Percentiles rank a stretch among this genome's conserved stretches.
These are phyloP conservation scores for Phytophthora pini DNA, from an alignment of 352 stramenopile species.

Conservation along the genomic window DNA sequence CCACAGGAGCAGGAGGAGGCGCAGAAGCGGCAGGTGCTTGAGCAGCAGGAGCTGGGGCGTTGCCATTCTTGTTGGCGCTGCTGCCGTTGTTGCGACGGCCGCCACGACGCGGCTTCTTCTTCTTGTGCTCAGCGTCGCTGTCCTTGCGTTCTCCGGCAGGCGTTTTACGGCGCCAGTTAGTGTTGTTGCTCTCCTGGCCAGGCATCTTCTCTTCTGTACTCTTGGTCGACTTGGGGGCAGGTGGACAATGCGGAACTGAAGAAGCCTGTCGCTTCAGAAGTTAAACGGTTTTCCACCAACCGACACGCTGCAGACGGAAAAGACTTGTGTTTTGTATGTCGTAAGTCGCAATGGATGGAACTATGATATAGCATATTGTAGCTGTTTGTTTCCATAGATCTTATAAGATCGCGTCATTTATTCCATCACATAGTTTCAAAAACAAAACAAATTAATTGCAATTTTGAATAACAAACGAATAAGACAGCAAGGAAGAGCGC, in stretches of 20 bases:
- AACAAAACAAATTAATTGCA: not conserved
- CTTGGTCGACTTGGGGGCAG: slow-evolving; percentile 8
- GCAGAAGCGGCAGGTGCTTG: slow-evolving; percentile 1
- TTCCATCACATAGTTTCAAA: not conserved
- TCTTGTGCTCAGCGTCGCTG: slow-evolving; percentile 53
- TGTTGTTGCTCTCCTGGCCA: slow-evolving; percentile 27
- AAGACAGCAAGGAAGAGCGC: slow-evolving; percentile 1
- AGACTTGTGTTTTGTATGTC: slow-evolving; percentile 33
- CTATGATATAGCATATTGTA: slow-evolving; percentile 12
- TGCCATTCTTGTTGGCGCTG: slow-evolving; percentile 6
- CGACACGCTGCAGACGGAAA: slow-evolving; percentile 6
- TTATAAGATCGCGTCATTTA: slow-evolving; percentile 10
- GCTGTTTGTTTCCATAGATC: slow-evolving; percentile 26
- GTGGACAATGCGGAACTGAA: slow-evolving; percentile 16
- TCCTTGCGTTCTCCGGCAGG: slow-evolving; percentile 44
- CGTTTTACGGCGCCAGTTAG: slow-evolving; percentile 45
- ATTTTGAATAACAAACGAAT: not conserved
- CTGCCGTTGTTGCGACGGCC: slow-evolving; percentile 41
- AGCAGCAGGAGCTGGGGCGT: not conserved
- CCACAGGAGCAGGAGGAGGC: slow-evolving; percentile 1
- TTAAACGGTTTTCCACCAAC: slow-evolving; percentile 30
- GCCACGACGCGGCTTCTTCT: slow-evolving; percentile 60
- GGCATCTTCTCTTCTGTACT: slow-evolving; percentile 17
- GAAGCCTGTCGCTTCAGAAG: slow-evolving; percentile 8
- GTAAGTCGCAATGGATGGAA: not conserved